Conservation (phyloP, 106 monocot genomes). For the Dendrobium huoshanense region DNA sequence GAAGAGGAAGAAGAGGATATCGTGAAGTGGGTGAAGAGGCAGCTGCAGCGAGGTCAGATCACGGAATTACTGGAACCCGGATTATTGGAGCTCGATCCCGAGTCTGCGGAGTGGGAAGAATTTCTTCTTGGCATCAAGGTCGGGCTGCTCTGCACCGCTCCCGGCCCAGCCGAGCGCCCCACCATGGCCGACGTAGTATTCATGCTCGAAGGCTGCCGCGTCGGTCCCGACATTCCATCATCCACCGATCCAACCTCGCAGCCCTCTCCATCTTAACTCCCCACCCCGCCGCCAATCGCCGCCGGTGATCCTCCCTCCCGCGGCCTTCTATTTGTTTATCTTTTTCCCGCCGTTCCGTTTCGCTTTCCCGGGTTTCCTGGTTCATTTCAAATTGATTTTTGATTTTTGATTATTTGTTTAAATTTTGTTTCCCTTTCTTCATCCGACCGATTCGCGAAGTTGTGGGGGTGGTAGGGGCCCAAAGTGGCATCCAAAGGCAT, state of each 20-base stretch:
- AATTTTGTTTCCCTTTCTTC: neutral
- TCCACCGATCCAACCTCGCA: conserved; percentile 78
- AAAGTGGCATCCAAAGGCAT: neutral
- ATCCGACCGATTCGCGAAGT: neutral
- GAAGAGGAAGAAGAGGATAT: conserved; percentile 68
- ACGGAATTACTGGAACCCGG: conserved; percentile 84
- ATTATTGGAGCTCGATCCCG: conserved; percentile 90
- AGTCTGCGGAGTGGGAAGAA: conserved; percentile 97
- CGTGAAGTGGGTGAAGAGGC: conserved; percentile 95
- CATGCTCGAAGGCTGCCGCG: conserved; percentile 96
- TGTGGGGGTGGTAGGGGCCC: neutral
- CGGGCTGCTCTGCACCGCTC: conserved; percentile 84
- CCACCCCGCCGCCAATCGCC: neutral
- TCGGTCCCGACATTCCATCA: conserved; percentile 77
- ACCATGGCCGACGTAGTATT: conserved; percentile 86
- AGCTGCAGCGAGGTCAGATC: conserved; percentile 81
- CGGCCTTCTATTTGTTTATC: neutral
- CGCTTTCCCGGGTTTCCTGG: neutral
- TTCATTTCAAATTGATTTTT: neutral
- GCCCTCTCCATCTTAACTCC: conserved; percentile 37
- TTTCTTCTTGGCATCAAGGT: conserved; percentile 89
- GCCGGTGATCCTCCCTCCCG: neutral
- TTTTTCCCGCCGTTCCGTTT: neutral
- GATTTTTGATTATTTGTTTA: neutral
- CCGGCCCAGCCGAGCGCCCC: conserved; percentile 67